phyloP scores from a whole-genome alignment of 2,329 filamentous ascomycete species.

The Metarhizium brunneum region DNA sequence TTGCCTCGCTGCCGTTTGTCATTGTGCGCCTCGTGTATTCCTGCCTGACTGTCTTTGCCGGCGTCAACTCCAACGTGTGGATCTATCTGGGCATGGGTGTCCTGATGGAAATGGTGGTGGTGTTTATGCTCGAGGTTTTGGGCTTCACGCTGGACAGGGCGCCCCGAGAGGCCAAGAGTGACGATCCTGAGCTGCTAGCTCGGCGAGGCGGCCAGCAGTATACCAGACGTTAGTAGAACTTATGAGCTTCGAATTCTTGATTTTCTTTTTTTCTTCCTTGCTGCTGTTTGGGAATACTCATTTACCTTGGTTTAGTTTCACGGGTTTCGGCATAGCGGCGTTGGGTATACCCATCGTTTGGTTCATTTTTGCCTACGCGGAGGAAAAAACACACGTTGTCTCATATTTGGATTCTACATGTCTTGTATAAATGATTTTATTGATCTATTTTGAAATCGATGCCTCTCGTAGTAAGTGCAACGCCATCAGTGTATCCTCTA shows the following conservation, averaged over 20 bases:
- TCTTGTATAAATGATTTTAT: neutral
- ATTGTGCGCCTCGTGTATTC: conserved; percentile 23
- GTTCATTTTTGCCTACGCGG: neutral
- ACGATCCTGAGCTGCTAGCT: neutral
- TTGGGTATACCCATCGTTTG: neutral
- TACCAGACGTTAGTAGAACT: neutral
- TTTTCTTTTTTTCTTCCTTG: neutral
- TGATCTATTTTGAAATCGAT: no score
- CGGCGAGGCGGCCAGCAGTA: neutral
- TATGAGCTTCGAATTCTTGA: no score
- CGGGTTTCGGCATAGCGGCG: neutral
- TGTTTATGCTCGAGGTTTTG: conserved; percentile 18
- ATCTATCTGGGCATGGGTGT: conserved; percentile 21
- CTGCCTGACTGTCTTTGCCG: conserved; percentile 18
- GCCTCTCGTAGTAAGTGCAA: no score
- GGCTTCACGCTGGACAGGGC: conserved; percentile 20
- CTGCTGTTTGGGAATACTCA: neutral
- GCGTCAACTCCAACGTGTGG: conserved; percentile 18
- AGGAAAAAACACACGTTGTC: no score
- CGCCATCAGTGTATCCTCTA: no score
- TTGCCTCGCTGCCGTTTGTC: conserved; percentile 23
- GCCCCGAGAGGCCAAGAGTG: conserved; percentile 6
- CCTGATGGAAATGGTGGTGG: conserved; percentile 24
- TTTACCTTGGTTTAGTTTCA: neutral
- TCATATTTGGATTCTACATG: no score